These are phyloP conservation scores for Clavulina sp. DNA, from an alignment of 768 basidiomycete species.

Conservation along the genomic window DNA sequence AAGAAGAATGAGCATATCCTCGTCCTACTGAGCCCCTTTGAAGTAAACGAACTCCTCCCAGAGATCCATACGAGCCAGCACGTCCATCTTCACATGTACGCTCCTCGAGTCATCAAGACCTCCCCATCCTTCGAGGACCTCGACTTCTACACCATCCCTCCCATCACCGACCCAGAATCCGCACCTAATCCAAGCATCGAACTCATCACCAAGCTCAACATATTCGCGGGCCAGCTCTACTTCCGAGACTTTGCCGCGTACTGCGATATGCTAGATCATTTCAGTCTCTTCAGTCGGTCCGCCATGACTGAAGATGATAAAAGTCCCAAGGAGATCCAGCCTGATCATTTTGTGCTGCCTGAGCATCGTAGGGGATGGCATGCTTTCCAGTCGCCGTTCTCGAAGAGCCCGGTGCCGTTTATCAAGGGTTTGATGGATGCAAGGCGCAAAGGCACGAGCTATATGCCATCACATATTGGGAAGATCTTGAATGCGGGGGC, in stretches of 20 bases:
- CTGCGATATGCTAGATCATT: too few species aligned
- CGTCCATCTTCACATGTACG: constrained; percentile 3
- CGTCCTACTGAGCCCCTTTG: constrained; percentile 3
- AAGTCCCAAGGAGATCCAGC: too few species aligned
- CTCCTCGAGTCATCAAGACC: constrained; percentile 1
- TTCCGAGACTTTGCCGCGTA: background rate
- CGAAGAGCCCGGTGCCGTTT: too few species aligned
- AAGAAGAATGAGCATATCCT: background rate
- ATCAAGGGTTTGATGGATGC: too few species aligned
- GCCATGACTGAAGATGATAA: too few species aligned
- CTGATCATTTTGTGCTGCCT: too few species aligned
- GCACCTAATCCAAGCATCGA: background rate
- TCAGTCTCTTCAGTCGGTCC: too few species aligned
- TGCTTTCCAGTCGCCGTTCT: too few species aligned
- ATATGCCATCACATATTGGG: too few species aligned
- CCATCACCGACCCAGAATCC: background rate
- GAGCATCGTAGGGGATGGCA: too few species aligned
- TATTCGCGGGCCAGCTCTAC: constrained; percentile 2
- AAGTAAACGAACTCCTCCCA: constrained; percentile 4
- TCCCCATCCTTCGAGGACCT: constrained; percentile 1
- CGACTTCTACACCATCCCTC: constrained; percentile 2
- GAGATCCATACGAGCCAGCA: constrained; percentile 3
- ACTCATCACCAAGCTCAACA: background rate
- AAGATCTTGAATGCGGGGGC: too few species aligned
- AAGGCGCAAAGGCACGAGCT: too few species aligned